These are phyloP conservation scores for Geotrichum citri-aurantii DNA, from an alignment of 1,139 yeast species.

Conservation along the genomic window DNA sequence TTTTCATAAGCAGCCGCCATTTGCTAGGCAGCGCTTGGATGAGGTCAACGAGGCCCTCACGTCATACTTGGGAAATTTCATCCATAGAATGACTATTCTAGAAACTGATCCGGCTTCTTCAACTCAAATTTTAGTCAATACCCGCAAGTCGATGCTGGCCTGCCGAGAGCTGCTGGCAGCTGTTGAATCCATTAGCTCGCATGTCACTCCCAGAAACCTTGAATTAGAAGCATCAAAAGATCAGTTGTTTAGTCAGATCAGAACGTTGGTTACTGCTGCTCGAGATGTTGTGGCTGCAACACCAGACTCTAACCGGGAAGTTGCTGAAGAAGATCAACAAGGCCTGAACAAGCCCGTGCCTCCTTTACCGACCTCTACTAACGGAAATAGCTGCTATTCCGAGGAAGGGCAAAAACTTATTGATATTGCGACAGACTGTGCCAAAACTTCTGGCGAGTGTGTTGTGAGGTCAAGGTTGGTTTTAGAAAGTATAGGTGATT, in stretches of 20 bases:
- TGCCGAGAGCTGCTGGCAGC: slow-evolving; percentile 40
- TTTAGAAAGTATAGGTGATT: slow-evolving; percentile 62
- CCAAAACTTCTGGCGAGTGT: slow-evolving; percentile 36
- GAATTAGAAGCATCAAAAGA: slow-evolving; percentile 37
- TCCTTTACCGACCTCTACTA: not conserved
- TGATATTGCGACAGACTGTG: slow-evolving; percentile 32
- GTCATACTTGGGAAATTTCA: slow-evolving; percentile 55
- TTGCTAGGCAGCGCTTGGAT: slow-evolving; percentile 62
- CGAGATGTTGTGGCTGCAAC: slow-evolving; percentile 23
- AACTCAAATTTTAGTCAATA: slow-evolving; percentile 36
- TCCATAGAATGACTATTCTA: slow-evolving; percentile 31
- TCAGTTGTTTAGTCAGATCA: slow-evolving; percentile 33
- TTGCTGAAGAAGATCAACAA: slow-evolving; percentile 17
- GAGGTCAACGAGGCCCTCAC: slow-evolving; percentile 69
- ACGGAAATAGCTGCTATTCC: not conserved
- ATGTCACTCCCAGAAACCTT: slow-evolving; percentile 28
- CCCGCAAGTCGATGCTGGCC: slow-evolving; percentile 40
- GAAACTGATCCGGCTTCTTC: slow-evolving; percentile 34
- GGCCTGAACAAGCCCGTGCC: not conserved
- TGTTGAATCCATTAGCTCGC: slow-evolving; percentile 33
- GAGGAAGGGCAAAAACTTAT: slow-evolving; percentile 15
- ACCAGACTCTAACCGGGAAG: slow-evolving; percentile 14
- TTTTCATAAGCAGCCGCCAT: slow-evolving; percentile 48
- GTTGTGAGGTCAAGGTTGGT: slow-evolving; percentile 44
- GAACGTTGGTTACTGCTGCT: slow-evolving; percentile 30